Percentiles rank a stretch among this genome's conserved stretches.
Conservation (phyloP, 306 rosid species). For the Prunus fruticosa region DNA sequence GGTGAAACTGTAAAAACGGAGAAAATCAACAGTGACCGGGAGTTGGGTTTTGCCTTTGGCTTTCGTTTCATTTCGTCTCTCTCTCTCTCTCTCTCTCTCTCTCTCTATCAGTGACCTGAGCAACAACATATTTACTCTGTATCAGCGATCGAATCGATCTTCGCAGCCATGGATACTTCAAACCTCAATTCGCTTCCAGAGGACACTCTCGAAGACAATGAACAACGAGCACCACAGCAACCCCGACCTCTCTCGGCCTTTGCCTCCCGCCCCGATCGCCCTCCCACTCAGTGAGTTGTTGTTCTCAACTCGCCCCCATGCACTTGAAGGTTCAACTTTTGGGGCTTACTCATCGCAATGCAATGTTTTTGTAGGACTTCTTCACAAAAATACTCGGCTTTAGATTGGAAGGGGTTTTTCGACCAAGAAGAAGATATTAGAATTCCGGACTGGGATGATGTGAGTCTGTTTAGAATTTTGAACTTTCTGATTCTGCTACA, state of each 20-base stretch:
- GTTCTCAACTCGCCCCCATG: slow-evolving; percentile 1
- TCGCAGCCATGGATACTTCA: slow-evolving; percentile 41
- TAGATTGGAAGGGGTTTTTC: slow-evolving; percentile 70
- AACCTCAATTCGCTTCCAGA: slow-evolving; percentile 64
- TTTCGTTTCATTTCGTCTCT: not conserved
- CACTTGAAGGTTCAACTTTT: not conserved
- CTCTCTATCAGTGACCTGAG: not conserved
- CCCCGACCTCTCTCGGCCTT: slow-evolving; percentile 48
- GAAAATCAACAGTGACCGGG: not conserved
- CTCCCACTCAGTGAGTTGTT: slow-evolving; percentile 62
- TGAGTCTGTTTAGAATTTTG: slow-evolving; percentile 29
- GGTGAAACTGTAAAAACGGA: not conserved
- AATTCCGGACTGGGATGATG: slow-evolving; percentile 62
- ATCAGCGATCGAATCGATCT: not conserved
- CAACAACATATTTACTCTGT: not conserved
- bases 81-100: too few species aligned
- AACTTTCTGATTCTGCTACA: not conserved
- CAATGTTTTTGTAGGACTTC: slow-evolving; percentile 40
- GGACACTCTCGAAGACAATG: slow-evolving; percentile 34
- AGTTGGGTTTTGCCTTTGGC: not conserved
- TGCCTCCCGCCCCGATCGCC: slow-evolving; percentile 69
- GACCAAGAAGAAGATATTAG: slow-evolving; percentile 69
- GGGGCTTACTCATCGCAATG: not conserved
- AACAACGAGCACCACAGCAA: slow-evolving; percentile 26
- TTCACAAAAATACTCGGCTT: slow-evolving; percentile 56